Evolutionary conservation across 164 flowering plant genomes (phyloP), one percentile per base, ranked within the genome.

Genomic region (Tetracentron sinense): DNA sequence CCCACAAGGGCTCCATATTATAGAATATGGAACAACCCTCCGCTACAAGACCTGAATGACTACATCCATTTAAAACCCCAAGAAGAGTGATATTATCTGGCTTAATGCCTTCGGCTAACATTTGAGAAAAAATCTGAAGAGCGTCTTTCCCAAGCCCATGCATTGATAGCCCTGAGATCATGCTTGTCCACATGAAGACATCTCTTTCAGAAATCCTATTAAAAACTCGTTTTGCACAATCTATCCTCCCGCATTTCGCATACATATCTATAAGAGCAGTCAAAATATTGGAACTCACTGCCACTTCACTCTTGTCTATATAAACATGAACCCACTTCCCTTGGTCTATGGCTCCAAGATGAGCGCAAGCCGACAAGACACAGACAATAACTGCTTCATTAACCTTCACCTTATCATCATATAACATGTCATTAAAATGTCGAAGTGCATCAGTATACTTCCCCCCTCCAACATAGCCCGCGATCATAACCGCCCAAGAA

Each of bases 191-290:
- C 27, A 71, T 77, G 26, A 63, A 69, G 20, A 75, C 73, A 66
- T 84, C 81, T 22, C 58, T 74, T 8, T 42, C 53, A 25, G 42
- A 21, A 33, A 74, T 56, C 10, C 57, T 50, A 30, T 65, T 54
- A 28, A 82, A 84, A 22, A 83, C 71, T 31, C 49, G 60, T 2
- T n/a, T 33, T 11, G 81, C 82, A 56, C 63, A 58, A 38, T 76
- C 76, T 54, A 79, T 71, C 26, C 68, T 67, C 69, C 90, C 86
- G 76, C 90, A 85, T 70, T 83, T 85, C 16, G 84, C 75, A 56
- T 85, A 81, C 90, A 83, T 83, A 56, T 85, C 86, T 56, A 85
- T 79, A 27, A 87, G 77, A 38, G 87, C 81, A 21, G 85, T 80
- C 0, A 61, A 69, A 30, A 77, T 68, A 38, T 79, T 80, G 8